Evolutionary conservation across 768 basidiomycete genomes (phyloP).

Genomic region (Phylloporus arenicola): DNA sequence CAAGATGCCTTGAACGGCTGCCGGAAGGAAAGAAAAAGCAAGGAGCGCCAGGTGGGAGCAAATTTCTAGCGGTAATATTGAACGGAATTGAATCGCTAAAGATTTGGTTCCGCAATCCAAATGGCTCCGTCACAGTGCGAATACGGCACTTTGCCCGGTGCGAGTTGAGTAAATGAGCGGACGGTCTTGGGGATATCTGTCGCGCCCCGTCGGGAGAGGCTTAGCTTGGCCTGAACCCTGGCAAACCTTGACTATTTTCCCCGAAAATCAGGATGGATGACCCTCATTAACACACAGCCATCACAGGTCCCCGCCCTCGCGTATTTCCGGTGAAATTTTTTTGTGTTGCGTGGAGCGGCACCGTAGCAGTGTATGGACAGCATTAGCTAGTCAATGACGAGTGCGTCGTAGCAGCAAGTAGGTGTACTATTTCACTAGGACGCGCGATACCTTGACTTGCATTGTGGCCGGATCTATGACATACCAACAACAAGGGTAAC

Average conservation of each 20-base stretch:
- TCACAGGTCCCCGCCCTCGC: constrained; percentile 36
- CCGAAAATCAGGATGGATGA: constrained; percentile 29
- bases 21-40: constrained; percentile 28
- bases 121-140: constrained; percentile 26
- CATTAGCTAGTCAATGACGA: neutral
- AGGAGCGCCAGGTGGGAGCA: constrained; percentile 26
- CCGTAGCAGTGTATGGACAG: neutral
- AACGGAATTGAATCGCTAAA: constrained; percentile 35
- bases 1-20: constrained; percentile 16
- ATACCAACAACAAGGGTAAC: constrained; percentile 16
- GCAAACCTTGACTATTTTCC: constrained; percentile 28
- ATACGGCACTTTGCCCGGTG: constrained; percentile 27
- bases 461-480: constrained; percentile 12
- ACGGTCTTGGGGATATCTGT: constrained; percentile 18
- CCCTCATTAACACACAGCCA: constrained; percentile 35
- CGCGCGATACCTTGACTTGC: too few relatives aligned
- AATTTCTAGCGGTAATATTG: constrained; percentile 32
- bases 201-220: constrained; percentile 19
- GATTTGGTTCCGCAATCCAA: constrained; percentile 33
- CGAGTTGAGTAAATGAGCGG: constrained; percentile 25
- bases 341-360: constrained; percentile 17
- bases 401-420: neutral
- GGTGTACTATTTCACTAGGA: neutral
- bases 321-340: constrained; percentile 35
- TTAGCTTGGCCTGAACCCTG: constrained; percentile 28